Evolutionary conservation across 2,329 filamentous ascomycete species (phyloP), one percentile per base, ranked within the genome.

Genomic region (Acarospora socialis): DNA sequence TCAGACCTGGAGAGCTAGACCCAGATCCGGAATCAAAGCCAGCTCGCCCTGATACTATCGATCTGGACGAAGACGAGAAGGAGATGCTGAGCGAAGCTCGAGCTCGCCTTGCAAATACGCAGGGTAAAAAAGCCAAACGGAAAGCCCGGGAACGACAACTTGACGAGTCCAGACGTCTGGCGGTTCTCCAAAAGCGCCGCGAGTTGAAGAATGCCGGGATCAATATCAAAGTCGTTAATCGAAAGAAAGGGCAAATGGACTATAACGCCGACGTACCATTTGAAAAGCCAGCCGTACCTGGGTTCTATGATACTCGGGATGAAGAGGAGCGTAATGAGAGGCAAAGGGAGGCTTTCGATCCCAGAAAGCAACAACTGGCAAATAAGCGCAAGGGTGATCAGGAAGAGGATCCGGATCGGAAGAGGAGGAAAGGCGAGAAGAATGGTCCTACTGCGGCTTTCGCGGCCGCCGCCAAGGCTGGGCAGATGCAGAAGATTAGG

Each of bases 231-330:
- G 77, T 95, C 35, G 75, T 76, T 3, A 90, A 80, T 9, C 74
- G 80, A 38, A 95, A 95, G 63, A 77, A 83, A 63, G 90, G 90
- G 0, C 79, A 95, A 61, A 98, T 98, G 83, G 90, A 98, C 57
- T 98, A 98, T 64, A 98, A 98, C 56, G 90, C 90, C 46, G 90
- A 98, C 47, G 92, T 98, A 43, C 90, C 90, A 0, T 95, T 98
- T 43, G 90, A 98, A 55, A 94, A 90, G 57, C 81, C 81, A 42
- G 77, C 90, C 0, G 78, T 80, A 0, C 63, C 76, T 14, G 90
- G 90, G 8, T 98, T 98, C 53, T 93, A 87, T 59, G 87, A 98
- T 52, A 98, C 90, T 0, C 65, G 65, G 3, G 84, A 94, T 9
- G 90, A 98, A 52, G 64, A 80, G 43, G 59, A 63, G 4, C 68